Base-by-base conservation (phyloP, 176 grass and related monocot species). In the Eleusine indica region DNA sequence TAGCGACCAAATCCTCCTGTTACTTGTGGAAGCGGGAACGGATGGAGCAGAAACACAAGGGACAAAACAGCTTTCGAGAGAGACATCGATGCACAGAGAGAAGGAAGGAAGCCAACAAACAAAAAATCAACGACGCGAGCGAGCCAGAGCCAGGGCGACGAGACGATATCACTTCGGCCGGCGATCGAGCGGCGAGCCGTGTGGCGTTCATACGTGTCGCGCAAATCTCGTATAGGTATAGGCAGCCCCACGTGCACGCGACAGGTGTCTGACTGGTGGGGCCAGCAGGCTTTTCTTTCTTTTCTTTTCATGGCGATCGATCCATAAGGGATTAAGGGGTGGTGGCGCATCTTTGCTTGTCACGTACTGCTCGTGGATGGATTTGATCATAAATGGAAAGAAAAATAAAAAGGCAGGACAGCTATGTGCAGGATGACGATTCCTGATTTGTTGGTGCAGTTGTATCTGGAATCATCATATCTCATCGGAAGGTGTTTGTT, bases 361-460 rank as follows among this genome's bases (percentile, higher is more conserved):
- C 43, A 72, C 22, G 70, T 73, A 73, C 22, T 46, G 22, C 70
- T 51, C 70, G 70, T 51, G 70, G 70, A 73, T 51, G 70, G 70
- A 73, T 51, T 29, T 30, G 43, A 13, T 73, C 71, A 73, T 13
- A 30, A 73, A 29, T 15, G 25, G 46, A 9, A 18, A 18, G 25
- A 62, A 25, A 11, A 11, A 28, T 7, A 57, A 57, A 57, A 57
- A 57, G 52, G 13, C 15, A 54, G 19, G 19, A 19, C 2, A 58
- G 15, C 42, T 14, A 25, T 28, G 21, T 46, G 68, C 41, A 71
- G 41, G 69, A 47, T 28, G 11, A 28, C n/a, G 43, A 72, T 47
- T 49, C 70, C 70, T 49, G 70, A n/a, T 22, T 70, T 3, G 0
- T n/a, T n/a, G 40, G 39, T 21, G 39, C 40, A 28, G 11, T 46